These are phyloP conservation scores for Sugiyamaella castrensis DNA, from an alignment of 1,139 yeast genomes.

Conservation along the genomic window DNA sequence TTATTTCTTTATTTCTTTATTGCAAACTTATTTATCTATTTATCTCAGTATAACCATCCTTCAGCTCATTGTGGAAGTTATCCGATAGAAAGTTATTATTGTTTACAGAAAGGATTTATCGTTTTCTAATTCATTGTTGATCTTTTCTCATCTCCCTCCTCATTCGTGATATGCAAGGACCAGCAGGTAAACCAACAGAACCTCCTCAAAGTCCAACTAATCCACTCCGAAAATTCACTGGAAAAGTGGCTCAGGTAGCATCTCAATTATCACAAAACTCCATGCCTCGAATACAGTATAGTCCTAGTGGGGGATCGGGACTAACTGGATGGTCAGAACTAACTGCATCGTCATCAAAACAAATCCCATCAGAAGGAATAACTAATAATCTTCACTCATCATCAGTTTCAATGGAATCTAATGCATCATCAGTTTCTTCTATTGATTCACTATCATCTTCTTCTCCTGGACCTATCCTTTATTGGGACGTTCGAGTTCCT, in stretches of 20 bases:
- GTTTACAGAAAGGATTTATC: too few species aligned
- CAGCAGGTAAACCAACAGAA: slow-evolving; percentile 10
- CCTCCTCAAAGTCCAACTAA: slow-evolving; percentile 11
- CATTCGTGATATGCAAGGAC: slow-evolving; percentile 6
- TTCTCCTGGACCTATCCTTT: slow-evolving; percentile 4
- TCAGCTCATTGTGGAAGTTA: too few species aligned
- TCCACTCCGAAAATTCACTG: slow-evolving; percentile 11
- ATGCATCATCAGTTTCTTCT: background rate
- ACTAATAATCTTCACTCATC: background rate
- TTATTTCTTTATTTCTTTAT: too few species aligned
- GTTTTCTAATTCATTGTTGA: too few species aligned
- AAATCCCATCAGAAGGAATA: background rate
- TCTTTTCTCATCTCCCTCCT: too few species aligned
- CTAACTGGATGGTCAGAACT: too few species aligned
- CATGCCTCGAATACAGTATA: slow-evolving; percentile 9
- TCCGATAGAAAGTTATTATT: too few species aligned
- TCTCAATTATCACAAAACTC: slow-evolving; percentile 9
- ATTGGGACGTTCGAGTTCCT: slow-evolving; percentile 10
- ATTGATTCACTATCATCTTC: background rate
- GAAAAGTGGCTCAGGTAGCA: slow-evolving; percentile 10
- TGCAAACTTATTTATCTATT: too few species aligned
- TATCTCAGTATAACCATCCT: too few species aligned
- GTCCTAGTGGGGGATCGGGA: slow-evolving; percentile 4
- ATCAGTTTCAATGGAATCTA: slow-evolving; percentile 2
- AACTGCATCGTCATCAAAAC: background rate